A percentile compares a stretch with the other conserved stretches of the same genome.
These are phyloP conservation scores for Talaromyces thailandensis DNA, from an alignment of 495 filamentous ascomycete genomes.

Conservation along the genomic window DNA sequence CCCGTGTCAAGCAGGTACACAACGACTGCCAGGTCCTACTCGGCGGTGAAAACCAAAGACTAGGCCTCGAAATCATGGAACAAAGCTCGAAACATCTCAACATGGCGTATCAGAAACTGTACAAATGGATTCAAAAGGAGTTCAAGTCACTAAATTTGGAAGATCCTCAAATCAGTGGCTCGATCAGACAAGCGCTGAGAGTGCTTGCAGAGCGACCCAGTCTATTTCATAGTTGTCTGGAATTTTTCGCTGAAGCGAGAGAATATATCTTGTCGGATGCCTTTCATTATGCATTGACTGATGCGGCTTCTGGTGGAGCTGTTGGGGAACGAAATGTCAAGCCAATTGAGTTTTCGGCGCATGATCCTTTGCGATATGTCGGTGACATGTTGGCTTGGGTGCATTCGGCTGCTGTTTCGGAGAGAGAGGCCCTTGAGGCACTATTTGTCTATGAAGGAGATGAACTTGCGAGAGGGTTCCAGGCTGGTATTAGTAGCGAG, in stretches of 20 bases:
- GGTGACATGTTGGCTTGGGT: slow-evolving; percentile 98
- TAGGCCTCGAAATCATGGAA: slow-evolving; percentile 86
- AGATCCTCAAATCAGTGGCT: slow-evolving; percentile 82
- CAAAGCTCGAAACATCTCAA: slow-evolving; percentile 80
- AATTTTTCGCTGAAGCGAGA: slow-evolving; percentile 86
- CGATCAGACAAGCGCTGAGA: slow-evolving; percentile 75
- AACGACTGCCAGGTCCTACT: slow-evolving; percentile 81
- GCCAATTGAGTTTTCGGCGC: slow-evolving; percentile 87
- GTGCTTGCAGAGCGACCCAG: slow-evolving; percentile 84
- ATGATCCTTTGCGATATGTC: slow-evolving; percentile 86
- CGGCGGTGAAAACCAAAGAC: slow-evolving; percentile 78
- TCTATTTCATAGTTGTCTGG: slow-evolving; percentile 87
- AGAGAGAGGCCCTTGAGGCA: slow-evolving; percentile 84
- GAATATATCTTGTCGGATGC: slow-evolving; percentile 82
- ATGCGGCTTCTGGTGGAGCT: slow-evolving; percentile 41
- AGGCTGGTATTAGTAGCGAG: slow-evolving; percentile 77
- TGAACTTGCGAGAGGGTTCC: slow-evolving; percentile 76
- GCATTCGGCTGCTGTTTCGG: slow-evolving; percentile 87
- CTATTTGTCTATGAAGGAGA: slow-evolving; percentile 90
- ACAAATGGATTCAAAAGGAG: slow-evolving; percentile 88
- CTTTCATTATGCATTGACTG: slow-evolving; percentile 86
- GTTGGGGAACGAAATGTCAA: slow-evolving; percentile 52
- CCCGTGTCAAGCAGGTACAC: slow-evolving; percentile 77
- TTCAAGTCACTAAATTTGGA: slow-evolving; percentile 90
- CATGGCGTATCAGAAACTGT: slow-evolving; percentile 86